Base-by-base conservation (phyloP, 805 yeast species). In the Kodamaea kaohsiungensis region DNA sequence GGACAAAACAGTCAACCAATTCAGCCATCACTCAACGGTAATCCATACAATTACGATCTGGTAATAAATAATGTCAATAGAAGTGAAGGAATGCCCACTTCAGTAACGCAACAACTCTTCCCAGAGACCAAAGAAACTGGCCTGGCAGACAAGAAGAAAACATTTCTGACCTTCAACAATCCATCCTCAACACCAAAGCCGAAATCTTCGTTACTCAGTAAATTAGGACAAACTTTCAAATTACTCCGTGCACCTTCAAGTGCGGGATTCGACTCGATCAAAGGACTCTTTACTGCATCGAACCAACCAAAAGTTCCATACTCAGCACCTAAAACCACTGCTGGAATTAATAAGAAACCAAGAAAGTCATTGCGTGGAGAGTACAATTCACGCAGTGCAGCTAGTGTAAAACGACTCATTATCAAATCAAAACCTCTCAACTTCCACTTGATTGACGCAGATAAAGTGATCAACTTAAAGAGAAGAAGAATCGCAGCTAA, bases 401-500 rank as follows among this genome's bases (percentile, higher is more conserved):
- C 72, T 1, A 67, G 69, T 35, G 60, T 71, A 53, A 73, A 71
- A 52, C 67, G 69, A 47, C 62, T 76, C 47, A 67, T 74, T 4
- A 71, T 76, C 48, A 73, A 72, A 48, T 68, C 77, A 1, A 72
- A 71, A 52, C 80, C 80, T 1, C 60, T 68, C 43, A 72, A 73
- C 43, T 76, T 68, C 56, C 79, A 76, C 56, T 57, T 73, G 27
- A 76, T 76, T 45, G 71, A 76, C 56, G 75, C 79, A 1, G 73
- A 76, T 55, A 70, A 69, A 52, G 78, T 76, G 0, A 64, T 76
- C 51, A 67, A 60, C 45, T 51, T 69, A n/a, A 73, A 70, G 48
- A 67, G 68, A 51, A 69, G 69, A 56, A 65, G 72, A 52, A 61
- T 70, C 7, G 19, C 19, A 40, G 17, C 45, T 8, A 40, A 40